Conservation (phyloP, 805 yeast species). For the Monosporozyma solicola region DNA sequence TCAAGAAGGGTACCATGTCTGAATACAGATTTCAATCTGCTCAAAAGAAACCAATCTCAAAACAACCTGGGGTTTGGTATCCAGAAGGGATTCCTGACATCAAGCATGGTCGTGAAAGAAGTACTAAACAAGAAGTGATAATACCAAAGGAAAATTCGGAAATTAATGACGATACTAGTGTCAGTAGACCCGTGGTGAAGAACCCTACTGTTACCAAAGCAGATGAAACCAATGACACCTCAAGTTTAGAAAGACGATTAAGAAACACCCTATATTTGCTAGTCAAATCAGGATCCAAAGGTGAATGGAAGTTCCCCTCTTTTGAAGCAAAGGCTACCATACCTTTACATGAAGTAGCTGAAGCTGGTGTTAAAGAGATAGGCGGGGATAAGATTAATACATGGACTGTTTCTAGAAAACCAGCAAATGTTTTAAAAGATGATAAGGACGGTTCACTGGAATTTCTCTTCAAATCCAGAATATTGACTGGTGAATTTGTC, state of each 20-base stretch:
- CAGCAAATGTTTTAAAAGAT: conserved; percentile 60
- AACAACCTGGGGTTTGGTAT: conserved; percentile 68
- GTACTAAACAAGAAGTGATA: conserved; percentile 66
- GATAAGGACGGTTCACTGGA: conserved; percentile 32
- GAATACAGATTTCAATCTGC: conserved; percentile 70
- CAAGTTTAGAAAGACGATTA: conserved; percentile 69
- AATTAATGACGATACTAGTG: conserved; percentile 10
- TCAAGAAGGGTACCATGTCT: conserved; percentile 79
- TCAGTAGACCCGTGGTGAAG: conserved; percentile 50
- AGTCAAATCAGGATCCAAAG: conserved; percentile 37
- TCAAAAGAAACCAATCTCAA: conserved; percentile 66
- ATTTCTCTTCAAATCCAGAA: conserved; percentile 78
- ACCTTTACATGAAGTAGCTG: conserved; percentile 66
- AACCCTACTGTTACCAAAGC: conserved; percentile 71
- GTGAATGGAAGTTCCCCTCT: conserved; percentile 72
- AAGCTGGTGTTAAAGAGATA: conserved; percentile 54
- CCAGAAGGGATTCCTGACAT: conserved; percentile 81
- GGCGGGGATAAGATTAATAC: conserved; percentile 76
- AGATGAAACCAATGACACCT: conserved; percentile 51
- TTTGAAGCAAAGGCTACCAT: conserved; percentile 39
- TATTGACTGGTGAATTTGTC: conserved; percentile 71
- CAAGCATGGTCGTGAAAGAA: conserved; percentile 81
- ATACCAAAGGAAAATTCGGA: conserved; percentile 57
- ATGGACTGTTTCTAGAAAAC: conserved; percentile 86
- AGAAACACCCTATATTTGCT: conserved; percentile 73